phyloP scores from a whole-genome alignment of 345 rosid species.

The Toxicodendron radicans region DNA sequence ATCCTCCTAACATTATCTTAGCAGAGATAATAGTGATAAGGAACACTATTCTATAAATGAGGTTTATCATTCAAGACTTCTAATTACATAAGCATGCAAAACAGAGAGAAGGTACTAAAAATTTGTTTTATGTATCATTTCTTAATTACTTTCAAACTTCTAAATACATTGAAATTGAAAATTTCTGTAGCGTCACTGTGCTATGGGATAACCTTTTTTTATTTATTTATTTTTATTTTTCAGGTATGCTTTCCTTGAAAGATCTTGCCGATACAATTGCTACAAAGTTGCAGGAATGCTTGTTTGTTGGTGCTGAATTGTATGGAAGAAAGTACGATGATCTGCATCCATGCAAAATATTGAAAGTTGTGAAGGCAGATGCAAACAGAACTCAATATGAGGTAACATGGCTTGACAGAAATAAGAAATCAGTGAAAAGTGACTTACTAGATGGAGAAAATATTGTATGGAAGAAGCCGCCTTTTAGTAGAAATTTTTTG shows the following conservation, averaged over 20 bases:
- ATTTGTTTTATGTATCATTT: not conserved
- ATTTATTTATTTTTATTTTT: constrained; percentile 18
- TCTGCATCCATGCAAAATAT: constrained; percentile 64
- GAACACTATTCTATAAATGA: not conserved
- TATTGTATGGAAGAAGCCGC: constrained; percentile 68
- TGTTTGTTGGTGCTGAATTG: constrained; percentile 65
- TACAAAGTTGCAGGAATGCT: constrained; percentile 53
- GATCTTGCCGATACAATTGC: constrained; percentile 78
- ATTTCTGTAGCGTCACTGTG: not conserved
- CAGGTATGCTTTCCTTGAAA: constrained; percentile 83
- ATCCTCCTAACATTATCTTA: not conserved
- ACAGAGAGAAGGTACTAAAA: too few species aligned
- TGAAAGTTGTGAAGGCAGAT: constrained; percentile 43
- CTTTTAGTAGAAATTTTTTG: constrained; percentile 71
- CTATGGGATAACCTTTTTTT: constrained; percentile 9
- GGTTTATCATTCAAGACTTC: not conserved
- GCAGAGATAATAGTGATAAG: not conserved
- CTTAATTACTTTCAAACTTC: not conserved
- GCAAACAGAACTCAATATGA: constrained; percentile 48
- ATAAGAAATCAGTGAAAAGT: constrained; percentile 48
- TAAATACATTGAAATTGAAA: constrained; percentile 3
- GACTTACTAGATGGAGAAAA: constrained; percentile 54
- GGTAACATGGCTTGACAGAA: constrained; percentile 71
- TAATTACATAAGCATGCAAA: not conserved
- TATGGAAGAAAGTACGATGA: constrained; percentile 57